Evolutionary conservation across 73 alveolate species (phyloP).

Genomic region (Tetrahymena thermophila): DNA sequence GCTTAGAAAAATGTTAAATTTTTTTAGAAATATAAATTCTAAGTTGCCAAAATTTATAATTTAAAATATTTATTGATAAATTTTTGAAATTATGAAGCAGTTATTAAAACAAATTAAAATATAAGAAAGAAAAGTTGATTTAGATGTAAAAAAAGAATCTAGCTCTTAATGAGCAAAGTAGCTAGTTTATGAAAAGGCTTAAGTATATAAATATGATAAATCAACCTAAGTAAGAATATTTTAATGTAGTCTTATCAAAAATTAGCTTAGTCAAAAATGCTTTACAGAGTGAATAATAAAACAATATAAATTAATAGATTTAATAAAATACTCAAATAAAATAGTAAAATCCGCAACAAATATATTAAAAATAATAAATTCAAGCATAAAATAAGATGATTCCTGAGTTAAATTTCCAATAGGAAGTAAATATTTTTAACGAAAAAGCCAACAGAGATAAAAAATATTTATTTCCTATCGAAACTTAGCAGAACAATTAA

Average conservation of each 20-base stretch:
- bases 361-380: neutral
- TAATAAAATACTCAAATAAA: neutral
- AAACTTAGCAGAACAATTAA: neutral
- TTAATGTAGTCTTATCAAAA: neutral
- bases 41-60: too few species aligned
- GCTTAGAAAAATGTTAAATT: neutral
- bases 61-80: too few species aligned
- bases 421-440: neutral
- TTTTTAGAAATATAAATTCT: too few species aligned
- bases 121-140: neutral
- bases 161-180: neutral
- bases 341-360: neutral
- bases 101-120: neutral
- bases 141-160: neutral
- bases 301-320: neutral
- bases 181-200: neutral
- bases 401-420: neutral
- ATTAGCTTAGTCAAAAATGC: neutral
- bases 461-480: neutral
- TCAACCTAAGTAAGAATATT: neutral
- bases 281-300: neutral
- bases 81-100: neutral
- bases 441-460: neutral
- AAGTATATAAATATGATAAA: neutral
- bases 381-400: neutral